These are phyloP conservation scores for Eucalyptus marginata DNA, from an alignment of 345 rosid genomes.

Conservation along the genomic window DNA sequence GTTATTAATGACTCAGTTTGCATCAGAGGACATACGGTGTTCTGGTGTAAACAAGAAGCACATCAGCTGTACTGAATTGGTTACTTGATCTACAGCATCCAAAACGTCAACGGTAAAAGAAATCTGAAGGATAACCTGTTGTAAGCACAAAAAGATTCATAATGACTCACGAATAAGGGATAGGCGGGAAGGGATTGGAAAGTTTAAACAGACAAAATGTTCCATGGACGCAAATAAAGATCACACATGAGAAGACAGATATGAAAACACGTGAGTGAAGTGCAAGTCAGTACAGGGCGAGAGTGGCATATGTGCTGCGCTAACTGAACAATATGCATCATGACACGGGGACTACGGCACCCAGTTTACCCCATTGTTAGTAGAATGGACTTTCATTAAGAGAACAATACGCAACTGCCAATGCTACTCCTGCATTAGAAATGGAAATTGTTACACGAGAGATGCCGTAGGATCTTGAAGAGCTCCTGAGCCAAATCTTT, in stretches of 20 bases:
- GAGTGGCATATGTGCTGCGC: not conserved
- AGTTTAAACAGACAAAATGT: not conserved
- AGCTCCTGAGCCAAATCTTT: not conserved
- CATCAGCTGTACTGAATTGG: not conserved
- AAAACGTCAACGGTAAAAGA: not conserved
- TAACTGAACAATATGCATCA: not conserved
- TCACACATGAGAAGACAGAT: not conserved
- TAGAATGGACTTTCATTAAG: not conserved
- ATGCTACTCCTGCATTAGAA: not conserved
- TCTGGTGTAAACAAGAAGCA: not conserved
- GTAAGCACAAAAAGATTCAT: not conserved
- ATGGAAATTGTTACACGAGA: not conserved
- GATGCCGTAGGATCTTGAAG: not conserved
- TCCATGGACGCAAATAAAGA: not conserved
- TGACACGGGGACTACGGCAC: not conserved
- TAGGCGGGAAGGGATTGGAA: not conserved
- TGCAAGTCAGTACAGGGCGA: not conserved
- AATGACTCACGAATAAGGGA: not conserved
- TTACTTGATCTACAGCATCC: not conserved
- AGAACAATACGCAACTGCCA: not conserved
- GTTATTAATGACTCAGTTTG: not conserved
- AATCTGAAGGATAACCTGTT: not conserved
- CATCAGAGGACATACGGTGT: not conserved
- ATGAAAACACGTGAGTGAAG: not conserved
- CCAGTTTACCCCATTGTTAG: not conserved